Evolutionary conservation across 2,329 filamentous ascomycete species (phyloP).

Genomic region (Nemania serpens): DNA sequence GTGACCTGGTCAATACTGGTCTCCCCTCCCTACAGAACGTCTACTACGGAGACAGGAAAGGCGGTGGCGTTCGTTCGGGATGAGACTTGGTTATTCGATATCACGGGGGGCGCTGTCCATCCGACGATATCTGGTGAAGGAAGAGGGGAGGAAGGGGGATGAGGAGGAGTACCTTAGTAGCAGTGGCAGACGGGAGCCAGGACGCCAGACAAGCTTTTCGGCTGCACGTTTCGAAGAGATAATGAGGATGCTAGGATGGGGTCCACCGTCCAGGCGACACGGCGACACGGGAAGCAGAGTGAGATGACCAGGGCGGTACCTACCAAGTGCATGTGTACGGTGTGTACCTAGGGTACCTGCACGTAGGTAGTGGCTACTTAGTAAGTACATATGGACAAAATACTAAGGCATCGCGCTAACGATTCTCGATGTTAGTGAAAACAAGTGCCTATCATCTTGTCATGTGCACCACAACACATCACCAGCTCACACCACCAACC

Average conservation of each 20-base stretch:
- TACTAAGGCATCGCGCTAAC: no score
- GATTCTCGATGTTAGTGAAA: no score
- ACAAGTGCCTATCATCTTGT: background rate
- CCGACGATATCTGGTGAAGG: background rate
- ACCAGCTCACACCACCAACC: background rate
- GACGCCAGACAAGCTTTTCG: slow-evolving; percentile 23
- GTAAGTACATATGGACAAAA: no score
- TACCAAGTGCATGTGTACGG: background rate
- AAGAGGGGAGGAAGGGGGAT: background rate
- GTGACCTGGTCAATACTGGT: slow-evolving; percentile 6
- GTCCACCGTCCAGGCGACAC: slow-evolving; percentile 11
- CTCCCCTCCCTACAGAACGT: background rate
- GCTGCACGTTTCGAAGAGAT: slow-evolving; percentile 23
- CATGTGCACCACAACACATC: slow-evolving; percentile 16
- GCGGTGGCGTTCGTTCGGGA: background rate
- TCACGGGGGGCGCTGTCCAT: no score
- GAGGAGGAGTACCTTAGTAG: background rate
- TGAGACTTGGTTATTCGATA: background rate
- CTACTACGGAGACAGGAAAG: background rate
- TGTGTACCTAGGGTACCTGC: no score
- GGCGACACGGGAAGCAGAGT: slow-evolving; percentile 13
- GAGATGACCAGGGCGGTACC: slow-evolving; percentile 20
- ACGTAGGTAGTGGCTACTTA: no score
- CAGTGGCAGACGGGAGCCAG: background rate
- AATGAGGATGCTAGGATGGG: slow-evolving; percentile 27